Conservation (phyloP, 306 rosid species). For the Cucurbita pepo region DNA sequence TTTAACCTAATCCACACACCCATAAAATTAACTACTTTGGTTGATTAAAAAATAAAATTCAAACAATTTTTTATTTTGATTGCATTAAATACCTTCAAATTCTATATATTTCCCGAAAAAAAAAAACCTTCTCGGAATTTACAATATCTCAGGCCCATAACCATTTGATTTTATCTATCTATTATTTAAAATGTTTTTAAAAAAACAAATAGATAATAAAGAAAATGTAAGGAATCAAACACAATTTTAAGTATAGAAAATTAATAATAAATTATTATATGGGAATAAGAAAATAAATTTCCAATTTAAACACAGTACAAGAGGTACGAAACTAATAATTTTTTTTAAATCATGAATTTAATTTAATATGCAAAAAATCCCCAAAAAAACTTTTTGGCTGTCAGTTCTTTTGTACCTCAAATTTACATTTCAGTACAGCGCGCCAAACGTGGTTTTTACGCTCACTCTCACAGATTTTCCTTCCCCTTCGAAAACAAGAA, state of each 20-base stretch:
- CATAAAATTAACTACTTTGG: background rate
- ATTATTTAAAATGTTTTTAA: too few relatives aligned
- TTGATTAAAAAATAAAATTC: background rate
- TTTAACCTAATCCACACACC: too few relatives aligned
- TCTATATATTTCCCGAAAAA: background rate
- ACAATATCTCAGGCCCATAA: background rate
- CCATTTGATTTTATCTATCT: background rate
- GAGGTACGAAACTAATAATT: background rate
- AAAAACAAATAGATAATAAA: too few relatives aligned
- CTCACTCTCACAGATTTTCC: background rate
- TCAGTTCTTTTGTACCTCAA: background rate
- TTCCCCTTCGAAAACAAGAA: background rate
- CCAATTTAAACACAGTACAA: background rate
- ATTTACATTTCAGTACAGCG: background rate
- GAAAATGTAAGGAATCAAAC: background rate
- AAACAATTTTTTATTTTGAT: background rate
- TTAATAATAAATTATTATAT: too few relatives aligned
- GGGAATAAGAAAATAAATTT: background rate
- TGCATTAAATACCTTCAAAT: background rate
- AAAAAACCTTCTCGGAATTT: background rate
- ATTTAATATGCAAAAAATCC: too few relatives aligned
- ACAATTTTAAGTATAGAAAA: background rate
- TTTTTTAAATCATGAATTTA: too few relatives aligned
- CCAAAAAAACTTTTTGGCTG: background rate
- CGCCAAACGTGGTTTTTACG: background rate